These are phyloP conservation scores for Coemansia sp. DNA, from an alignment of 371 early-diverging fungal genomes.

Conservation along the genomic window DNA sequence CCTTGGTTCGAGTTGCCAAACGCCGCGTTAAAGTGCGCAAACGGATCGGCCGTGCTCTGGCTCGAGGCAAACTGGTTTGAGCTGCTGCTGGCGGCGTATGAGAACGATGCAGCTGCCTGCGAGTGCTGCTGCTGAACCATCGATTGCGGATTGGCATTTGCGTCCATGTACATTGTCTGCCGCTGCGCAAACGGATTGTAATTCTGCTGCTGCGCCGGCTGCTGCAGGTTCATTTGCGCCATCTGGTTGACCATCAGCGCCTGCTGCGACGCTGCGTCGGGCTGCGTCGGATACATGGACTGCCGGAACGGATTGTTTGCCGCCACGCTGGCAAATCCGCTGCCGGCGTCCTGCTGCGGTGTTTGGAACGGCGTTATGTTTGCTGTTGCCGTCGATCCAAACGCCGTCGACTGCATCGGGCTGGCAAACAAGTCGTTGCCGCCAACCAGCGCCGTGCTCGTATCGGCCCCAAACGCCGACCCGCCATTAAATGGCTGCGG, in stretches of 20 bases:
- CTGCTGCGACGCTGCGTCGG: slow-evolving; percentile 20
- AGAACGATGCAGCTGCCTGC: slow-evolving; percentile 5
- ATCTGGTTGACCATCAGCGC: slow-evolving; percentile 26
- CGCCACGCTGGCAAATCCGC: slow-evolving; percentile 20
- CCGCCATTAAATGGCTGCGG: slow-evolving; percentile 19
- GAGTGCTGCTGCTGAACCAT: background rate
- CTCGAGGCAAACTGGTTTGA: background rate
- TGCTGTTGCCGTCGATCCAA: background rate
- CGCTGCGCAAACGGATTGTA: slow-evolving; percentile 47
- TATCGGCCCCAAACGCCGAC: slow-evolving; percentile 1
- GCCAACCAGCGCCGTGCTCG: slow-evolving; percentile 12
- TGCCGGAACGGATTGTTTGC: slow-evolving; percentile 47
- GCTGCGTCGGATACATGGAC: slow-evolving; percentile 38
- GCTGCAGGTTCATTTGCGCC: slow-evolving; percentile 35
- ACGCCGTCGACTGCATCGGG: slow-evolving; percentile 6
- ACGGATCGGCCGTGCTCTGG: background rate
- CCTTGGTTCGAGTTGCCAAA: slow-evolving; percentile 9
- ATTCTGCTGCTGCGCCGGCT: slow-evolving; percentile 18
- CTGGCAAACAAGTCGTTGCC: background rate
- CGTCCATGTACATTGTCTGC: slow-evolving; percentile 41
- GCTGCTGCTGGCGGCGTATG: slow-evolving; percentile 4
- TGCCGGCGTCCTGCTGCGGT: slow-evolving; percentile 10
- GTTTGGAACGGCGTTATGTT: slow-evolving; percentile 2
- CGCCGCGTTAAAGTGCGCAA: slow-evolving; percentile 17
- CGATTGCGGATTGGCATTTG: background rate